Conservation (phyloP, 2,329 filamentous ascomycete genomes). For the Trichocomaceae sp. region DNA sequence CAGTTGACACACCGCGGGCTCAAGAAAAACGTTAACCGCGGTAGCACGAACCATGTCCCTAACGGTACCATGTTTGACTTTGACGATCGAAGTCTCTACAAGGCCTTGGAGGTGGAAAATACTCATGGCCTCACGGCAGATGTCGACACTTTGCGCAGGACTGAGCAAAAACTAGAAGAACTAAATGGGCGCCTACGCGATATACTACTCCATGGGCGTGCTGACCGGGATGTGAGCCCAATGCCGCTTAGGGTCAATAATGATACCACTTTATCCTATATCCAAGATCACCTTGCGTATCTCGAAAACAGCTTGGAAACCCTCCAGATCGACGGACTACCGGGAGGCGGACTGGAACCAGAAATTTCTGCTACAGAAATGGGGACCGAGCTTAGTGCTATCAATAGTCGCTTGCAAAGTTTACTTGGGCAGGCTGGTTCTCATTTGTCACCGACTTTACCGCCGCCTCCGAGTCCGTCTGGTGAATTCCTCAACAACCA, state of each 20-base stretch:
- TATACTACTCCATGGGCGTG: conserved; percentile 50
- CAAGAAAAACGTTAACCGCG: conserved; percentile 49
- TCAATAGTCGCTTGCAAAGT: conserved; percentile 60
- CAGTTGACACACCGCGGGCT: conserved; percentile 79
- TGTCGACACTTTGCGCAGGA: conserved; percentile 51
- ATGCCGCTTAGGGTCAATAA: conserved; percentile 29
- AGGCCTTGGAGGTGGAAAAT: conserved; percentile 60
- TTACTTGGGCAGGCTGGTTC: conserved; percentile 47
- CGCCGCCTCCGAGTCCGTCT: conserved; percentile 53
- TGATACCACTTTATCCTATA: conserved; percentile 22
- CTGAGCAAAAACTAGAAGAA: conserved; percentile 60
- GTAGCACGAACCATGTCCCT: conserved; percentile 17
- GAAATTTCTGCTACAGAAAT: conserved; percentile 31
- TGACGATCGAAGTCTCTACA: conserved; percentile 69
- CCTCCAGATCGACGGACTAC: conserved; percentile 43
- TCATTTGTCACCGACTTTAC: conserved; percentile 42
- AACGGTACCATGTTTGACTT: conserved; percentile 59
- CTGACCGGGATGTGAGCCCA: conserved; percentile 30
- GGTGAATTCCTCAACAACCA: conserved; percentile 59
- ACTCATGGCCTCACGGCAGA: conserved; percentile 22
- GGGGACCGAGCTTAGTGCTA: conserved; percentile 51
- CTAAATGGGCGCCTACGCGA: conserved; percentile 62
- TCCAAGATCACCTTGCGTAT: conserved; percentile 61
- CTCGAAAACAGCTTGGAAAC: conserved; percentile 59
- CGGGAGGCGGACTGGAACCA: neutral